Evolutionary conservation across 257 asterid species (phyloP), one percentile per base, ranked within the genome.

Genomic region (Scutellaria galericulata): DNA sequence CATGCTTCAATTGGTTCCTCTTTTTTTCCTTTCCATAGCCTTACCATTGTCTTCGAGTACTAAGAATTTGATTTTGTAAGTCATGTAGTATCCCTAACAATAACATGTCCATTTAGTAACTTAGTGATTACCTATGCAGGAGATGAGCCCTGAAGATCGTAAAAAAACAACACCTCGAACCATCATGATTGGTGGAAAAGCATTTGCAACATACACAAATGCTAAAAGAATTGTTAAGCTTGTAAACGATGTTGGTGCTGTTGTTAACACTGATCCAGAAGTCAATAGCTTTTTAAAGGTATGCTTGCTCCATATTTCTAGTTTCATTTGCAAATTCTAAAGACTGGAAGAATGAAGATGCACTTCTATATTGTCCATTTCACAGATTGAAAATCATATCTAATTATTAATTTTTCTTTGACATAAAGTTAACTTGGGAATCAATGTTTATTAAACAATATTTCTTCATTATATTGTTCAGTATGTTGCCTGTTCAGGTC

Each of bases 131-230:
- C 41, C 68, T 22, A 77, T 85, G 82, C 89, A 95, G 99, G 99
- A 85, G 84, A 92, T 95, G 99, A 95, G 88, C 83, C 89, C 92
- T 40, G 92, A 83, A 76, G 96, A 92, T 42, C 92, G 96, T 59
- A 83, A 87, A 79, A 81, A 79, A 12, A 79, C 89, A 14, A 92
- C 98, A 57, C 84, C 97, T 18, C 99, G 99, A 37, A 95, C 99
- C 40, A 86, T 92, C 83, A 92, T 95, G 99, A 80, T 95, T 51
- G 99, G 99, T 48, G 99, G 99, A 80, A 95, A 95, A 89, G 99
- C 99, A 31, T 95, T 95, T 73, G 98, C 99, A 4, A 95, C 99
- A 24, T 95, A 95, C 74, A 88, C 97, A 71, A 95, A 95, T 73
- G 99, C 99, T 64, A 95, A 90, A 83, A 82, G 96, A 79, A 95